These are phyloP conservation scores for Citrullus amarus DNA, from an alignment of 306 rosid species.

Conservation along the genomic window DNA sequence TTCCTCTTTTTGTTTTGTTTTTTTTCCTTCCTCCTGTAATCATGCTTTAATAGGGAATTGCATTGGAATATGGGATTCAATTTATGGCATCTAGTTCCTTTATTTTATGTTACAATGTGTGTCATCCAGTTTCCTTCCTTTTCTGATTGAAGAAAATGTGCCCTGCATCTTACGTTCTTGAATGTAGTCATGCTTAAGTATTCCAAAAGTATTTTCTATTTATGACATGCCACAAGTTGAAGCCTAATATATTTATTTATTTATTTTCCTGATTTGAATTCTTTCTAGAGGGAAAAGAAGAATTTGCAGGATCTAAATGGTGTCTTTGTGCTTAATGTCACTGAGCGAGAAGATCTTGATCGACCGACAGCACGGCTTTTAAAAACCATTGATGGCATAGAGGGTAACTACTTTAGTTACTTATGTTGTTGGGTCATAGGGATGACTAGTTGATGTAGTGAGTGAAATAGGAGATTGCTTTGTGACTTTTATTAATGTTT, in stretches of 20 bases:
- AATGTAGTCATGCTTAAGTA: not conserved
- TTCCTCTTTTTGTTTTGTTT: not conserved
- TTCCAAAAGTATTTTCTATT: not conserved
- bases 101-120: not conserved
- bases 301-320: conserved; percentile 69
- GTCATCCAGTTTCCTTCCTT: not conserved
- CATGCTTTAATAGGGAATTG: not conserved
- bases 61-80: not conserved
- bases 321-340: conserved; percentile 56
- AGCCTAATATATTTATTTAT: not conserved
- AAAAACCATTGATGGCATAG: conserved; percentile 49
- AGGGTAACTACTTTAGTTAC: conserved; percentile 32
- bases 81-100: not conserved
- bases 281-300: conserved; percentile 64
- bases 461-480: not conserved
- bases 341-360: conserved; percentile 71
- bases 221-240: not conserved
- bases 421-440: not conserved
- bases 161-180: not conserved
- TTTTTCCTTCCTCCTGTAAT: not conserved
- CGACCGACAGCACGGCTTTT: conserved; percentile 83
- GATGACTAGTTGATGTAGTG: not conserved
- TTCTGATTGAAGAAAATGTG: not conserved
- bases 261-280: conserved; percentile 1
- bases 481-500: not conserved